Evolutionary conservation across 169 alveolate genomes (phyloP), one percentile per base, ranked within the genome.

Genomic region (Pseudocohnilembus persalinus): DNA sequence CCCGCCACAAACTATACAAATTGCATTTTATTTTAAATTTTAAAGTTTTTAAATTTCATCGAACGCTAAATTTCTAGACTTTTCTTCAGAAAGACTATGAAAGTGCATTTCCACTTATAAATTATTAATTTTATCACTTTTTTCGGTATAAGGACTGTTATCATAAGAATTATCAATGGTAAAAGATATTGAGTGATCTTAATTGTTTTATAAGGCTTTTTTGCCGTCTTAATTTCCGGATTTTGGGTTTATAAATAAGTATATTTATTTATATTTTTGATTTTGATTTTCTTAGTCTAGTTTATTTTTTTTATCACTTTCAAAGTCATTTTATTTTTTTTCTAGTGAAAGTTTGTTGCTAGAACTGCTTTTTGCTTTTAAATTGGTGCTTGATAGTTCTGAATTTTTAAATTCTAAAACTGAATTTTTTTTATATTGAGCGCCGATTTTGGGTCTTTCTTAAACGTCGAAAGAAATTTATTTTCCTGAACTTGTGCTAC

Each of bases 1-100:
- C 20, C 99, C 99, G 24, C 99, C 99, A 27, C 98, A 98, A 27
- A 95, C 97, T n/a, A 98, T 92, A 20, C 68, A 49, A 49, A 11
- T 11, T 20, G 20, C 68, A 20, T 49, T 49, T 49, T 4, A 49
- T 4, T 49, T n/a, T n/a, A n/a, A 20, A 49, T 4, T 49, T 49
- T 49, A 11, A 20, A 49, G 4, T 11, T 11, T 49, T 49, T 49
- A 20, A 49, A 49, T 49, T 49, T 49, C 4, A 11, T 49, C 20
- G 20, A 49, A 49, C 26, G 68, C 68, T 49, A 49, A 11, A 11
- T 49, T 49, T 49, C 68, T 49, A 20, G 68, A 49, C 4, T 49
- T 20, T 49, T 49, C 68, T 4, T 20, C 20, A 11, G 68, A 4
- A 11, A 49, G 4, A 49, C 20, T 49, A 20, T 49, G 68, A 20